phyloP scores from a whole-genome alignment of 805 yeast species.

The Nakazawaea ishiwadae region DNA sequence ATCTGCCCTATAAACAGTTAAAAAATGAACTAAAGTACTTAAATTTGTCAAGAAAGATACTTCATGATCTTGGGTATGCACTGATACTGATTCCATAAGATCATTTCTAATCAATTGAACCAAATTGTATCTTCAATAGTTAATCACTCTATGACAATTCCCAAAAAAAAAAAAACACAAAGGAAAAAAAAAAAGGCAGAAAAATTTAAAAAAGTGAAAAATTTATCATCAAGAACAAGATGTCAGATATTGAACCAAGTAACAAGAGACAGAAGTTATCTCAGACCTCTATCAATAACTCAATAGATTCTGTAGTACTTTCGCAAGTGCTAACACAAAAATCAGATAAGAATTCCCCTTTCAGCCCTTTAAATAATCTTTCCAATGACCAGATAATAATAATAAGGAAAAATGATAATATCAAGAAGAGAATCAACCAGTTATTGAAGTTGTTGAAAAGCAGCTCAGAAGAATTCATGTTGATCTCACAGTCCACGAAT shows the following conservation, averaged over 20 bases:
- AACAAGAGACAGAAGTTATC: neutral
- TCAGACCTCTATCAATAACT: conserved; percentile 4
- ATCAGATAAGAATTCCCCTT: neutral
- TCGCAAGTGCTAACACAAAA: neutral
- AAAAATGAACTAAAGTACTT: no score
- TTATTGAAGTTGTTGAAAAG: neutral
- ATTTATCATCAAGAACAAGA: no score
- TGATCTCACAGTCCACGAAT: conserved; percentile 6
- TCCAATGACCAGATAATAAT: conserved; percentile 1
- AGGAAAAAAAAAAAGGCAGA: neutral
- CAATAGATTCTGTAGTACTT: conserved; percentile 1
- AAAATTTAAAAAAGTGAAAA: no score
- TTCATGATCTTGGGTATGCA: no score
- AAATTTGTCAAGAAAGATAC: no score
- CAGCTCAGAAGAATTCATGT: neutral
- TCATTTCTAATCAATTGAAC: no score
- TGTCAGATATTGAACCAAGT: neutral
- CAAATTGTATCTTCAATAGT: no score
- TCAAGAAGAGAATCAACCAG: conserved; percentile 9
- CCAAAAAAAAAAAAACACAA: no score
- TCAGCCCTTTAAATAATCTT: neutral
- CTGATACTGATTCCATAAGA: no score
- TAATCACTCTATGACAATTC: no score
- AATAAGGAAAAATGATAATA: conserved; percentile 11
- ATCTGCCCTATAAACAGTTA: no score